Conservation (phyloP, 1,139 yeast species). For the Arxiozyma bovina region DNA sequence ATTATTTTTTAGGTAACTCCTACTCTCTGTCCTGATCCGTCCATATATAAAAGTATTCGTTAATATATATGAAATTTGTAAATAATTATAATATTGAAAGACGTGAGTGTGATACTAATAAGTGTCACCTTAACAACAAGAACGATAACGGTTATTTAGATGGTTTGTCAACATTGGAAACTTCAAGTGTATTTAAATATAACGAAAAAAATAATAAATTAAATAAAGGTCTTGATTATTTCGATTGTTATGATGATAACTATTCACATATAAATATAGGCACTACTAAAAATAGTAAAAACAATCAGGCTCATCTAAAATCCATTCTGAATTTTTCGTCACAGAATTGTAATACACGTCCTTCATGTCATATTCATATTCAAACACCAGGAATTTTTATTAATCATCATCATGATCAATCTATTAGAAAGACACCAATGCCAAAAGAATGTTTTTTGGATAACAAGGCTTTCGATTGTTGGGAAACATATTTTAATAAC, state of each 20-base stretch:
- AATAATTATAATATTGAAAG: too few relatives aligned
- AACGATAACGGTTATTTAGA: background rate
- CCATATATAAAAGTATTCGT: too few relatives aligned
- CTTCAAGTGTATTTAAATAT: too few relatives aligned
- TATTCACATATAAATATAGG: background rate
- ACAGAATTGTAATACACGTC: background rate
- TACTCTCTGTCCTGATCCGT: background rate
- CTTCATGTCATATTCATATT: slow-evolving; percentile 6
- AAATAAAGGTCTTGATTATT: background rate
- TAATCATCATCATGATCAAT: slow-evolving; percentile 8
- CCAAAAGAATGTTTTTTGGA: slow-evolving; percentile 7
- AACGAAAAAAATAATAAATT: too few relatives aligned
- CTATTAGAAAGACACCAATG: slow-evolving; percentile 13
- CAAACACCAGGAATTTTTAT: slow-evolving; percentile 5
- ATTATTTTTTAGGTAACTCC: too few relatives aligned
- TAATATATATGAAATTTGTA: too few relatives aligned
- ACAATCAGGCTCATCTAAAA: background rate
- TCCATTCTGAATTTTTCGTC: background rate
- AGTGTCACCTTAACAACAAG: background rate
- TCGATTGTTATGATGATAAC: background rate
- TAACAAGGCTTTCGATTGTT: background rate
- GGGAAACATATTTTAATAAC: background rate
- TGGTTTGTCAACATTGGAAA: background rate
- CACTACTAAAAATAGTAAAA: background rate
- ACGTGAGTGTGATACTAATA: too few relatives aligned